Evolutionary conservation across 257 asterid species (phyloP).

Genomic region (Scutellaria baicalensis): DNA sequence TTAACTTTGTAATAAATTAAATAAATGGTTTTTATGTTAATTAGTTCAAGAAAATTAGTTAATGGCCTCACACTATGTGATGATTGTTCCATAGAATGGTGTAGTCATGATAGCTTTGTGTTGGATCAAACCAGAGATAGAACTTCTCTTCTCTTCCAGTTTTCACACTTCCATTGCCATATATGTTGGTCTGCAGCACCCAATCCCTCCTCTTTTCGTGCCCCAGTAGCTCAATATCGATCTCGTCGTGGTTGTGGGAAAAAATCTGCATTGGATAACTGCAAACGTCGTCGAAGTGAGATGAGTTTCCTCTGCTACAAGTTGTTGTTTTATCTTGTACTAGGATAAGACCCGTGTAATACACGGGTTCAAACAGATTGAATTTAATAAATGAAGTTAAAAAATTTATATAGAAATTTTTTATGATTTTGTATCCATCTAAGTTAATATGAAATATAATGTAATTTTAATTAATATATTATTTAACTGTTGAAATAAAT

Average conservation of each 20-base stretch:
- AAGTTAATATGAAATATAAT: too few species aligned
- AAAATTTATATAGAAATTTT: too few species aligned
- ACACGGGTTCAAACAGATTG: too few species aligned
- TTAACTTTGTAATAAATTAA: background rate
- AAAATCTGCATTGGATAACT: conserved; percentile 56
- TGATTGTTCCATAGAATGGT: conserved; percentile 79
- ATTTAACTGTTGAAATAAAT: too few species aligned
- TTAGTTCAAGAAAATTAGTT: background rate
- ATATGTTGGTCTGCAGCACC: conserved; percentile 74
- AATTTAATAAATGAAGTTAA: too few species aligned
- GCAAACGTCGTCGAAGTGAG: background rate
- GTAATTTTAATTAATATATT: too few species aligned
- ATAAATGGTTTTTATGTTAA: too few species aligned
- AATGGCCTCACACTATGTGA: conserved; percentile 56
- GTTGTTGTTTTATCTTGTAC: too few species aligned
- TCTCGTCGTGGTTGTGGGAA: conserved; percentile 78
- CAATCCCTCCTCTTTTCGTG: conserved; percentile 74
- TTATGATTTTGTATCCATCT: too few species aligned
- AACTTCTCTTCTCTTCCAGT: conserved; percentile 83
- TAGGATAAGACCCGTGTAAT: too few species aligned
- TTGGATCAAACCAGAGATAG: conserved; percentile 91
- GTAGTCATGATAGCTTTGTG: conserved; percentile 57
- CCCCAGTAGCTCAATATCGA: conserved; percentile 78
- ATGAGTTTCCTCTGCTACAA: too few species aligned
- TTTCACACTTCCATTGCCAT: conserved; percentile 78